These are phyloP conservation scores for Corymbia calophylla DNA, from an alignment of 441 rosid species.

Conservation along the genomic window DNA sequence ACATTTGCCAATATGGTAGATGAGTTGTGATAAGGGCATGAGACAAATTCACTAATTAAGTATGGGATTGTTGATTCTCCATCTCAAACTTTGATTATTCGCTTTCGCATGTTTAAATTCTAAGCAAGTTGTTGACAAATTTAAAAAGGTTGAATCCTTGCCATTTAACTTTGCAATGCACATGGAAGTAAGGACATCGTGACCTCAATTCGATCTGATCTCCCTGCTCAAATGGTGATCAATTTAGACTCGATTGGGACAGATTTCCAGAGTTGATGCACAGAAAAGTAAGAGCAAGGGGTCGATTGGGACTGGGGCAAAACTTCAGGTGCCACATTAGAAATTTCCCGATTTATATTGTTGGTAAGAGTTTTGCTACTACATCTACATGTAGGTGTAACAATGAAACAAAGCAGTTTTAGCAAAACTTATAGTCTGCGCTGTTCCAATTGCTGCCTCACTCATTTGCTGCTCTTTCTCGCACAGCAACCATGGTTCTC, in stretches of 20 bases:
- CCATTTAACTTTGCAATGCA: background rate
- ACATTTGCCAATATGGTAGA: background rate
- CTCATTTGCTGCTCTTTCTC: background rate
- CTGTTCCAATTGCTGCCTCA: background rate
- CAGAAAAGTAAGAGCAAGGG: background rate
- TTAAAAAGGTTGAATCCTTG: background rate
- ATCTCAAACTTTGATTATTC: background rate
- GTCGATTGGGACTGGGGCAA: background rate
- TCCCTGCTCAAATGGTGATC: background rate
- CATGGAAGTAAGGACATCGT: too few species aligned
- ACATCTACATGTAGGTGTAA: background rate
- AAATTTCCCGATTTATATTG: background rate
- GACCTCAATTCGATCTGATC: background rate
- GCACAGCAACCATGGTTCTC: background rate
- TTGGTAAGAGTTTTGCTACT: background rate
- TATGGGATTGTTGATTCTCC: background rate
- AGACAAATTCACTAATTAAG: background rate
- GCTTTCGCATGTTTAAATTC: background rate
- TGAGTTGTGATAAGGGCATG: background rate
- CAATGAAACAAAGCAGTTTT: background rate
- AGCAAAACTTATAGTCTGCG: background rate
- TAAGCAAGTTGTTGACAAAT: background rate
- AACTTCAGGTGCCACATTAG: background rate
- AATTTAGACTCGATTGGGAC: background rate
- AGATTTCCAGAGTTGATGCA: background rate